Evolutionary conservation across 225 moss, liverwort and hornwort genomes (phyloP).

Genomic region (Rhytidiadelphus loreus): DNA sequence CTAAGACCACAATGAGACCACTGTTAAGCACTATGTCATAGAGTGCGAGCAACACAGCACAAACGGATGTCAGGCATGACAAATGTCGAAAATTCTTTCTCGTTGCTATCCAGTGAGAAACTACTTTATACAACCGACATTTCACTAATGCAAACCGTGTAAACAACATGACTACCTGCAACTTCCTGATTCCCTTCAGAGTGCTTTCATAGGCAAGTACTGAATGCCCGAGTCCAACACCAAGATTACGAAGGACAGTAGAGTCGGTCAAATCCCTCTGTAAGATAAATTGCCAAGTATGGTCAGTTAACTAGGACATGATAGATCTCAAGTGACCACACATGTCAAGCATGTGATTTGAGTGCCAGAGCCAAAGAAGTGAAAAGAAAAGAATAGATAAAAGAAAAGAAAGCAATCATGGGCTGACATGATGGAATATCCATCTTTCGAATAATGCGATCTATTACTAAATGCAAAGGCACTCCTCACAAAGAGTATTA

Average conservation of each 20-base stretch:
- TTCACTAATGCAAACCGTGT: neutral
- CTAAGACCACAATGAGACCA: neutral
- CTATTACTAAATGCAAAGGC: neutral
- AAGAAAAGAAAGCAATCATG: neutral
- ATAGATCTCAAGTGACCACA: neutral
- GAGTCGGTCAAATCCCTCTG: slow-evolving; percentile 80
- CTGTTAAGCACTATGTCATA: neutral
- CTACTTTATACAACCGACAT: neutral
- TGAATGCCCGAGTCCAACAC: slow-evolving; percentile 71
- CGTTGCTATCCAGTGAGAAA: neutral
- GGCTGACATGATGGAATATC: neutral
- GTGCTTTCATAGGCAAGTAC: slow-evolving; percentile 79
- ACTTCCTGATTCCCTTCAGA: slow-evolving; percentile 54
- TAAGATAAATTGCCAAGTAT: neutral
- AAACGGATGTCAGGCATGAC: neutral
- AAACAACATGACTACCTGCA: slow-evolving; percentile 28
- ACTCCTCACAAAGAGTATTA: slow-evolving; percentile 9
- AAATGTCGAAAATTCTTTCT: neutral
- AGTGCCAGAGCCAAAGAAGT: neutral
- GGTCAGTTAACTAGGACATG: neutral
- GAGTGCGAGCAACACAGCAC: neutral
- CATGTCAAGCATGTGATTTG: neutral
- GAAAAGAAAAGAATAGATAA: neutral
- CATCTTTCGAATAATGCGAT: neutral
- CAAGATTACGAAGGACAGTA: slow-evolving; percentile 69